Evolutionary conservation across 345 rosid genomes (phyloP), one percentile per base, ranked within the genome.

Genomic region (Mangifera indica): DNA sequence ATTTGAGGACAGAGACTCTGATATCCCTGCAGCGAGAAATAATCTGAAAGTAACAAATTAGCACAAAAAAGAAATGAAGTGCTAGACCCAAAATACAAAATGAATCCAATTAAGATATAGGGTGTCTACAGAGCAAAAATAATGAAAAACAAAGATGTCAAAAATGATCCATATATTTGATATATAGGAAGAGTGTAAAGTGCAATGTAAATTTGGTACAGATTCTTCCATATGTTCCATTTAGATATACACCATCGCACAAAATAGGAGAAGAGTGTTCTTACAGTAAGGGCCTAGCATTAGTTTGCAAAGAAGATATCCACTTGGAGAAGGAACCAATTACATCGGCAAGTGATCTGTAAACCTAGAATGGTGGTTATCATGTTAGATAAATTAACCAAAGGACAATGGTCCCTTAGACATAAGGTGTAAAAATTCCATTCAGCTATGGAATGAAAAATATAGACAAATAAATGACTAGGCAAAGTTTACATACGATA

Each of bases 311-410:
- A 74, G 86, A 70, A 80, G 93, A 83, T 72, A 94, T 85, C 93
- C 89, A 94, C 84, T 87, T 91, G 67, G 98, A 91, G 82, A 87
- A 94, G 71, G 98, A 94, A 79, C 97, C 98, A 78, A 91, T 81
- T 80, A 90, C 91, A 66, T 94, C 93, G 37, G 98, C 93, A 69
- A 92, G 89, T 61, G 97, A 87, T 81, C 91, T 92, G 84, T 87
- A 89, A 69, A 94, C 97, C 98, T 94, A 84, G 73, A 87, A 82
- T 49, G 55, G 75, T 77, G 42, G 74, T 25, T 44, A 67, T 44
- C 44, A 44, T 63, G 76, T 45, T 49, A 63, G 46, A 46, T 55
- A 74, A 46, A 24, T 53, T 21, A 71, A 49, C 45, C 67, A 49
- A 66, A 59, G 7, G 4, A 60, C 21, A 24, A 25, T 7, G 17